Base-by-base conservation (phyloP, 2,329 filamentous ascomycete species). In the Fusarium sororula region DNA sequence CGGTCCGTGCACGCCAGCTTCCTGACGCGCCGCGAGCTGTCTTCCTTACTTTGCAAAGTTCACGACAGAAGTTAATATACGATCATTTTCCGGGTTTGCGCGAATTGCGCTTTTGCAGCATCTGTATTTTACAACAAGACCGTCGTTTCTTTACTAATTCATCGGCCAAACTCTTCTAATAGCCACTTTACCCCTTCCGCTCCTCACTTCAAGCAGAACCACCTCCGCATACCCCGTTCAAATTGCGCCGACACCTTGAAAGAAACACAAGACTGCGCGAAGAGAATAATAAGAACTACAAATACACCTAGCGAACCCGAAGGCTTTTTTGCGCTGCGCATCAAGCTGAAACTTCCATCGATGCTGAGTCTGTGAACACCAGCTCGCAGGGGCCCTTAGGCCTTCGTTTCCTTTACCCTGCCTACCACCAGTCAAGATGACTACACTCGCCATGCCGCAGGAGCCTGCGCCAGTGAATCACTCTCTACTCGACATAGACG, bases 401-500 rank as follows among this genome's bases (percentile, higher is more conserved):
- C 61, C 77, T 66, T 71, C 72, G 54, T 71, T 74, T 75, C 66
- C 61, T 73, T 45, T 38, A 75, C 63, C 62, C 62, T 75, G 74
- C 66, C 61, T 61, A 67, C 63, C 67, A 70, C 42, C 66, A 66
- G 45, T 68, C 63, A 45, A 67, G 41, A 69, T 74, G 65, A 66
- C 73, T 55, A 60, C 68, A 51, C 68, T 66, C 54, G 73, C 66
- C 37, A 72, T 75, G 68, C 71, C 73, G 39, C 75, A 77, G 48
- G 67, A 66, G 50, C 45, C 63, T 37, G 57, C 59, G 56, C 63
- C 67, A 26, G 67, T 74, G 59, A 75, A 68, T 28, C 79, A 81
- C 60, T 76, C 80, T 45, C 75, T 82, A 53, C 72, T 80, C 28
- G 78, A 80, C 39, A 68, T 78, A 37, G 77, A 81, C 26, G 81